Evolutionary conservation across 2,329 filamentous ascomycete species (phyloP).

Genomic region (Colletotrichum graminicola): DNA sequence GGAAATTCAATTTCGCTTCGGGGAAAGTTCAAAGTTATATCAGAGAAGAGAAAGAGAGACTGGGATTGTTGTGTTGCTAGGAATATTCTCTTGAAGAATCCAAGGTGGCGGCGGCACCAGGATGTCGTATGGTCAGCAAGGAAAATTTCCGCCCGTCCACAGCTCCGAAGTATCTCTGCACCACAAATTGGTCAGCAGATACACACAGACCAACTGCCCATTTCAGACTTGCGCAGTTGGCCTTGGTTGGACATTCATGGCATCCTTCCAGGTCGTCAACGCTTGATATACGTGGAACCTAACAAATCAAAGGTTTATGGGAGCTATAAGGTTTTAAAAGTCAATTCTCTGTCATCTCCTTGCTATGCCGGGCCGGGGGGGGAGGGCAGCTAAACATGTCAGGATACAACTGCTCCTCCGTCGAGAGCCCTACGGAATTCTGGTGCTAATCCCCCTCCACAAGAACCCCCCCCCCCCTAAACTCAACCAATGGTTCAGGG

Average conservation of each 20-base stretch:
- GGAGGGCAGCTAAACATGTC: not conserved
- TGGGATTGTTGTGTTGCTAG: slow-evolving; percentile 1
- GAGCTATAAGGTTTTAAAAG: not conserved
- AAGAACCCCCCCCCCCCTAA: slow-evolving; percentile 23
- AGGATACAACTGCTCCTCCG: slow-evolving; percentile 27
- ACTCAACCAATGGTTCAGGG: slow-evolving; percentile 36
- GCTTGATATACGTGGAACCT: too few relatives aligned
- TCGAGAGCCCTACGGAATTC: slow-evolving; percentile 35
- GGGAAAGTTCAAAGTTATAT: not conserved
- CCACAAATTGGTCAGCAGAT: slow-evolving; percentile 40
- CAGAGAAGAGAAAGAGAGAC: not conserved
- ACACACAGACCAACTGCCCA: slow-evolving; percentile 33
- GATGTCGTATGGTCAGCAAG: slow-evolving; percentile 25
- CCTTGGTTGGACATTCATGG: not conserved
- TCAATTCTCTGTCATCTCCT: too few relatives aligned
- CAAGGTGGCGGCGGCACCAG: slow-evolving; percentile 28
- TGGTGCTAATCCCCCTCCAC: slow-evolving; percentile 6
- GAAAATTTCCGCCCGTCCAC: slow-evolving; percentile 39
- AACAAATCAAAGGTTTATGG: not conserved
- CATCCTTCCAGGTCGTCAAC: not conserved
- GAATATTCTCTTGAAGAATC: slow-evolving; percentile 20
- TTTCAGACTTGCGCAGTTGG: not conserved
- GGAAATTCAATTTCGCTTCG: not conserved
- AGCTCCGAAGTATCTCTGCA: slow-evolving; percentile 33
- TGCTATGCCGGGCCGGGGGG: too few relatives aligned